Evolutionary conservation across 495 filamentous ascomycete genomes (phyloP).

Genomic region (Penicillium simplicissimum): DNA sequence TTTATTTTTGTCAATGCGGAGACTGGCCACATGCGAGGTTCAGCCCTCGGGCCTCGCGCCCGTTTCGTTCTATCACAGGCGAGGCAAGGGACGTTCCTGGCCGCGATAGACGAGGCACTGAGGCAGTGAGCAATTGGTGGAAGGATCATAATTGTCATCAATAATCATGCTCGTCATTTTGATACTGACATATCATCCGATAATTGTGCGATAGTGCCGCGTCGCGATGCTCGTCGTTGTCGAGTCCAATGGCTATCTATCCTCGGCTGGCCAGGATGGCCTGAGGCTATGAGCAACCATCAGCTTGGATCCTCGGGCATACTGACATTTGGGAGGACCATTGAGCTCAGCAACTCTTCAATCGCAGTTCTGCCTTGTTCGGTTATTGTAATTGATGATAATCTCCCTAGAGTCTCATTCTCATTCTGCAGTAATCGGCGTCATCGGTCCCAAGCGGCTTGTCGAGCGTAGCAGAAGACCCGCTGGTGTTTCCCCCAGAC

Average conservation of each 20-base stretch:
- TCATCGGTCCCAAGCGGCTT: neutral
- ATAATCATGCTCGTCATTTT: neutral
- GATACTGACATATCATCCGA: neutral
- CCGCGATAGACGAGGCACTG: neutral
- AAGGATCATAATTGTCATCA: neutral
- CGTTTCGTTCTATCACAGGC: conserved; percentile 24
- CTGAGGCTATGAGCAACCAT: neutral
- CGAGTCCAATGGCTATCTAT: too few species aligned
- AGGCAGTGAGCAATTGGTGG: neutral
- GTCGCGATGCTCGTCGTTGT: neutral
- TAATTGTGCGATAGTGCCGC: neutral
- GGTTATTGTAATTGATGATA: neutral
- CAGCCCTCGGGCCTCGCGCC: conserved; percentile 26
- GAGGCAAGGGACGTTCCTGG: conserved; percentile 19
- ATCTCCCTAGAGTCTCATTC: neutral
- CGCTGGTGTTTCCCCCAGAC: neutral
- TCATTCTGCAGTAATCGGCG: neutral
- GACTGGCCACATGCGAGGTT: conserved; percentile 18
- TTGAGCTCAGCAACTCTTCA: neutral
- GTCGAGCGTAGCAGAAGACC: neutral
- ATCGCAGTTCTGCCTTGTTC: neutral
- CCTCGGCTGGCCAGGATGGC: neutral
- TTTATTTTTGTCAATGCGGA: conserved; percentile 9
- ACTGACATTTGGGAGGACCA: neutral
- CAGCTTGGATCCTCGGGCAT: neutral